Conservation (phyloP, 768 basidiomycete genomes). For the Cubamyces lactineus region DNA sequence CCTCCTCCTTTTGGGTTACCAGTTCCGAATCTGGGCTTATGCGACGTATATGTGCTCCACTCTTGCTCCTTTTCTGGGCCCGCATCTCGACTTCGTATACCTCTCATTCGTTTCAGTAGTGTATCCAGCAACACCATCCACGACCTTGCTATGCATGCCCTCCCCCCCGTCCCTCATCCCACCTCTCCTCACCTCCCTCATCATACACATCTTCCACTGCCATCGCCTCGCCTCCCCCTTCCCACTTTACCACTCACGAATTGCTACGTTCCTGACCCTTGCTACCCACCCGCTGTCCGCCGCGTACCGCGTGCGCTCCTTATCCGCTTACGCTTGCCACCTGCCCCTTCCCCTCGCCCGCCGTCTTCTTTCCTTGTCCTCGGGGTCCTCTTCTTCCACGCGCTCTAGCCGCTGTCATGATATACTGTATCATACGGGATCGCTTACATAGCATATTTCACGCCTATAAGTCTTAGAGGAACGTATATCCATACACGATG, state of each 20-base stretch:
- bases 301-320: background rate
- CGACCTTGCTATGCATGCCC: slow-evolving; percentile 19
- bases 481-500: slow-evolving; percentile 31
- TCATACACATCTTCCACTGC: background rate
- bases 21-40: slow-evolving; percentile 34
- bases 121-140: slow-evolving; percentile 22
- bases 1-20: slow-evolving; percentile 26
- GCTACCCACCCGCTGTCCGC: background rate
- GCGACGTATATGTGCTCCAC: slow-evolving; percentile 13
- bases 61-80: slow-evolving; percentile 11
- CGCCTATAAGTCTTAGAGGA: slow-evolving; percentile 12
- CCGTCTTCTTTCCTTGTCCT: background rate
- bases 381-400: background rate
- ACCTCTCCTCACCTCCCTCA: background rate
- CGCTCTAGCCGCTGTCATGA: slow-evolving; percentile 1
- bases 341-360: background rate
- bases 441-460: slow-evolving; percentile 25
- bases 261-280: background rate
- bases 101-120: slow-evolving; percentile 24
- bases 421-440: slow-evolving; percentile 26
- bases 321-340: slow-evolving; percentile 3
- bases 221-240: background rate
- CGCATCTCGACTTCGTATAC: slow-evolving; percentile 19
- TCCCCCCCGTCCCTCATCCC: background rate
- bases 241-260: background rate